Percentiles rank a stretch among this genome's conserved stretches.
phyloP scores from a whole-genome alignment of 192 early-diverging fungal species.

The Nowakowskiella sp. region DNA sequence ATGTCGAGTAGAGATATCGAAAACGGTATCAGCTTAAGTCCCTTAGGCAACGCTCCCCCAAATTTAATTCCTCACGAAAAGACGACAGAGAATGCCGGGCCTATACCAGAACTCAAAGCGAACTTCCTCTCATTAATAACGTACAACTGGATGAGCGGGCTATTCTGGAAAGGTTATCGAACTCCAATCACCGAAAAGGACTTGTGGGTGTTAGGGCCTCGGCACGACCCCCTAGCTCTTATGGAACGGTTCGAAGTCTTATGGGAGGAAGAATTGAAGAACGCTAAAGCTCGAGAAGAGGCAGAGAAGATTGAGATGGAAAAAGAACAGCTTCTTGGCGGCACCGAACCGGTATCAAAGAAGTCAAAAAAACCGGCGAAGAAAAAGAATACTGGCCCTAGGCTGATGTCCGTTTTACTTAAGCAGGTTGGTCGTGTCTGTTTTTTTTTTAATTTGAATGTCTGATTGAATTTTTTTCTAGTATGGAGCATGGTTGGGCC shows the following conservation, averaged over 20 bases:
- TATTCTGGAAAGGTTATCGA: slow-evolving; percentile 48
- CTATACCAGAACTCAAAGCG: slow-evolving; percentile 12
- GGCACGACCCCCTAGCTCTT: slow-evolving; percentile 17
- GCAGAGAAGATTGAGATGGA: not conserved
- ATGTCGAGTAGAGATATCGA: no score
- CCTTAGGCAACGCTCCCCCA: no score
- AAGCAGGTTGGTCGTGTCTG: slow-evolving; percentile 12
- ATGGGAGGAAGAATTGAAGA: slow-evolving; percentile 26
- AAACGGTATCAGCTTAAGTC: no score
- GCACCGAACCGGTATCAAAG: not conserved
- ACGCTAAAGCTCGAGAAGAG: slow-evolving; percentile 3
- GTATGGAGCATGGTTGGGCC: no score
- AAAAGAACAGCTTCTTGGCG: not conserved
- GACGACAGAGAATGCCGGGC: no score
- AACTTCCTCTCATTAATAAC: slow-evolving; percentile 16
- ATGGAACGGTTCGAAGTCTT: slow-evolving; percentile 21
- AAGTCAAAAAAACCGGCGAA: slow-evolving; percentile 10
- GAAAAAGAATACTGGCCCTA: slow-evolving; percentile 13
- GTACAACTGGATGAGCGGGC: slow-evolving; percentile 49
- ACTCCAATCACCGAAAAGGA: slow-evolving; percentile 51
- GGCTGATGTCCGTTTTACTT: slow-evolving; percentile 17
- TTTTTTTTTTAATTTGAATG: slow-evolving; percentile 17
- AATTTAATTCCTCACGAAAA: no score
- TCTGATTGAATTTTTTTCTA: slow-evolving; percentile 9
- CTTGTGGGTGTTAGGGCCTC: slow-evolving; percentile 38